A percentile compares a stretch with the other conserved stretches of the same genome.
Conservation (phyloP, 2,329 filamentous ascomycete species). For the Lasiodiplodia hormozganensis region DNA sequence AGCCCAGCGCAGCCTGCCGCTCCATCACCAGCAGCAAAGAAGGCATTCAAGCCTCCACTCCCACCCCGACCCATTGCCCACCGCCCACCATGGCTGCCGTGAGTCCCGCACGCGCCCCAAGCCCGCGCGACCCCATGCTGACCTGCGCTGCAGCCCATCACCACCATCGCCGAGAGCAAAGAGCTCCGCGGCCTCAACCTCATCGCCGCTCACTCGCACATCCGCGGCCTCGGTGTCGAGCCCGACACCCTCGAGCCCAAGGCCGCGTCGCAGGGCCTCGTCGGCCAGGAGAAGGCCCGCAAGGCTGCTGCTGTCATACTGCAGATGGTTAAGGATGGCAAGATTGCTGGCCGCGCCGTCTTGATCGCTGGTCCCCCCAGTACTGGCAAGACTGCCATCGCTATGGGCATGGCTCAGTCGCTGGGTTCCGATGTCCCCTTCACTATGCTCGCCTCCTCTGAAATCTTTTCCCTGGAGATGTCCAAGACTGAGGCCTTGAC, state of each 20-base stretch:
- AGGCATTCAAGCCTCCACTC: constrained; percentile 3
- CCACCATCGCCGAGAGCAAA: constrained; percentile 91
- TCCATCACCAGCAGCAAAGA: constrained; percentile 4
- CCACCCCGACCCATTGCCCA: background rate
- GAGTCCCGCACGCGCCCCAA: background rate
- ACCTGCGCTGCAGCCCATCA: constrained; percentile 60
- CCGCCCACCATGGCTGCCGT: constrained; percentile 28
- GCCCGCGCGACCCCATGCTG: background rate
- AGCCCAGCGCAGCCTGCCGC: background rate
- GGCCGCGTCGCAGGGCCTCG: constrained; percentile 84
- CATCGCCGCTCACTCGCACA: constrained; percentile 97
- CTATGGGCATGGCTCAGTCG: constrained; percentile 98
- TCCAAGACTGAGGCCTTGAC: constrained; percentile 98
- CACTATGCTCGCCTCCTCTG: constrained; percentile 91
- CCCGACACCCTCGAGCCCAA: constrained; percentile 88
- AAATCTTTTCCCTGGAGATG: constrained; percentile 99
- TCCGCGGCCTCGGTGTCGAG: constrained; percentile 93
- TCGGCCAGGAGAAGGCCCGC: constrained; percentile 94
- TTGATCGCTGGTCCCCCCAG: constrained; percentile 95
- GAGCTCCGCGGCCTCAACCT: constrained; percentile 96
- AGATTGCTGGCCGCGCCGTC: constrained; percentile 94
- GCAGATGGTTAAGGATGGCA: constrained; percentile 98
- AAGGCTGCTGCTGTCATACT: constrained; percentile 96
- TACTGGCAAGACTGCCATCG: constrained; percentile 97
- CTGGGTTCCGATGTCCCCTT: constrained; percentile 94